phyloP scores from a whole-genome alignment of 139 green algal species.

The Closterium sp. region DNA sequence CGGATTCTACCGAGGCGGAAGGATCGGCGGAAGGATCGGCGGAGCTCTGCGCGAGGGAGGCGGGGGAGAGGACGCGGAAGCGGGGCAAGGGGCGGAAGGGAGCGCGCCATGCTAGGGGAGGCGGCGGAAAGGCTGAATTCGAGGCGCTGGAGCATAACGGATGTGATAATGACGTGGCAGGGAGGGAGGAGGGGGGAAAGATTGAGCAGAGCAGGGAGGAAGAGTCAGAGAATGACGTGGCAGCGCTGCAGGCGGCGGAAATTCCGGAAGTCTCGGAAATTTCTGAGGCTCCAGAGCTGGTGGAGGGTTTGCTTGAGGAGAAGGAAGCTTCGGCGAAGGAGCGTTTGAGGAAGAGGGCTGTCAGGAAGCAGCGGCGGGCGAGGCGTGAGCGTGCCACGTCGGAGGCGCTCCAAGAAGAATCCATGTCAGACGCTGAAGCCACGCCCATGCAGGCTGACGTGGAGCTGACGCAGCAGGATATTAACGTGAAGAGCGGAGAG shows the following conservation, averaged over 20 bases:
- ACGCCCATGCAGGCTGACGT: background rate
- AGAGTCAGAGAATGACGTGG: background rate
- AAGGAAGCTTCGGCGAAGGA: background rate
- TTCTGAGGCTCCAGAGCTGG: background rate
- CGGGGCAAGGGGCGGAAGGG: background rate
- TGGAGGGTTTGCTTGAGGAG: background rate
- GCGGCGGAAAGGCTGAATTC: background rate
- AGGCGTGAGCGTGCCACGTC: background rate
- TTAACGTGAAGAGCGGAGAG: background rate
- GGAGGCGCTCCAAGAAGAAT: background rate
- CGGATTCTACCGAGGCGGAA: background rate
- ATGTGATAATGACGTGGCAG: background rate
- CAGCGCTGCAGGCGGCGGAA: background rate
- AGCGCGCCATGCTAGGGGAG: background rate
- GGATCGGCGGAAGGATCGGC: background rate
- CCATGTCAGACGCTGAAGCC: background rate
- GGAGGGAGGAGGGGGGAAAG: background rate
- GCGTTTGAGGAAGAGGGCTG: background rate
- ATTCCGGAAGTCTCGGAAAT: background rate
- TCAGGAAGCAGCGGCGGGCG: background rate
- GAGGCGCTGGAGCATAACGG: background rate
- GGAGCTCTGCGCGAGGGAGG: background rate
- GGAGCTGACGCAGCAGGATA: background rate
- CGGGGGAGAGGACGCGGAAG: background rate
- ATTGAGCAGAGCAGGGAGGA: background rate